These are phyloP conservation scores for Leccinellum albellum DNA, from an alignment of 768 basidiomycete species.

Conservation along the genomic window DNA sequence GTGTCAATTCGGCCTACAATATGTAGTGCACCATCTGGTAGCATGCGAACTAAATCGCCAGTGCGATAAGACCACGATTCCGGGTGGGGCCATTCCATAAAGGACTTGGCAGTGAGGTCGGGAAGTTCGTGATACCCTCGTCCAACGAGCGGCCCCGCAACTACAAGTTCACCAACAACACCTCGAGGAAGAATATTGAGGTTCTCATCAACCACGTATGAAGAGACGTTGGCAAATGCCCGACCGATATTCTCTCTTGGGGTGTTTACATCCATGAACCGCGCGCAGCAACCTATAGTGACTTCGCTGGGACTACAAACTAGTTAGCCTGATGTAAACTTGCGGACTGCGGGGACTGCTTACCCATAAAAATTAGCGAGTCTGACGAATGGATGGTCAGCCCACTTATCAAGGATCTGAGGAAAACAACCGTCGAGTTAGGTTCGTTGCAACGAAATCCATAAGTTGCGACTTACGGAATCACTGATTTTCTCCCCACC, in stretches of 20 bases:
- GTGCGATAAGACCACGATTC: constrained; percentile 46
- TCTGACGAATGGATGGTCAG: constrained; percentile 39
- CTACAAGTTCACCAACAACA: constrained; percentile 45
- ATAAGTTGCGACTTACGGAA: constrained; percentile 32
- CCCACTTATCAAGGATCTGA: constrained; percentile 46
- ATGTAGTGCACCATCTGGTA: constrained; percentile 45
- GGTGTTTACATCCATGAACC: constrained; percentile 38
- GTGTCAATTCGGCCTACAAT: constrained; percentile 50
- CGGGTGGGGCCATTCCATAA: constrained; percentile 41
- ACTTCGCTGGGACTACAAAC: constrained; percentile 43
- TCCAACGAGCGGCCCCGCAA: constrained; percentile 48
- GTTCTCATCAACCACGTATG: constrained; percentile 41
- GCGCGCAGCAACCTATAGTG: constrained; percentile 49
- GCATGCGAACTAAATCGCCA: constrained; percentile 49
- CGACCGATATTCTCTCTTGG: constrained; percentile 44
- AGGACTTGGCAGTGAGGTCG: constrained; percentile 43
- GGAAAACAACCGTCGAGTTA: neutral
- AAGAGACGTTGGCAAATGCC: constrained; percentile 34
- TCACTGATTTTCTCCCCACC: constrained; percentile 55
- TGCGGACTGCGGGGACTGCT: neutral
- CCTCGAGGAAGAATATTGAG: constrained; percentile 44
- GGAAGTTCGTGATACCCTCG: constrained; percentile 46
- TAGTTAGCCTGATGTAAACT: neutral
- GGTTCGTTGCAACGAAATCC: neutral
- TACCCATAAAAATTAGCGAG: constrained; percentile 51